These are phyloP conservation scores for Candida qinlingensis DNA, from an alignment of 805 yeast species.

Conservation along the genomic window DNA sequence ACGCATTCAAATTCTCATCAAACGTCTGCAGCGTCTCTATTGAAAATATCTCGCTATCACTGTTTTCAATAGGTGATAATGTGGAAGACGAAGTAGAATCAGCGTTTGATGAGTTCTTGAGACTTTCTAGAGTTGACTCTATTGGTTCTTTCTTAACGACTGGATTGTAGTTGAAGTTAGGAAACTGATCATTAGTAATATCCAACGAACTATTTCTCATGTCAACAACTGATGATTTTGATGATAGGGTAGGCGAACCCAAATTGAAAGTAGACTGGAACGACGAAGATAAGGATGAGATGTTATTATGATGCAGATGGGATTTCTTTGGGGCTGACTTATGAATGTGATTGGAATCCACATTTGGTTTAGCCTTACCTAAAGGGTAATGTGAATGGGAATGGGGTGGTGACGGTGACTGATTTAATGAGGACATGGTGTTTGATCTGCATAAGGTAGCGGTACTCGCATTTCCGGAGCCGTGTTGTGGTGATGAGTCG, in stretches of 20 bases:
- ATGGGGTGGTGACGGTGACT: neutral
- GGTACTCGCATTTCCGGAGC: neutral
- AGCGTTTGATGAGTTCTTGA: neutral
- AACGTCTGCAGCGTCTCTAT: conserved; percentile 6
- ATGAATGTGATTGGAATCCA: conserved; percentile 18
- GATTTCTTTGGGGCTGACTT: conserved; percentile 9
- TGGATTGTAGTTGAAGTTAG: neutral
- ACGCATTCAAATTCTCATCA: neutral
- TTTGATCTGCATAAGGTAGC: neutral
- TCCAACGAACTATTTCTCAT: conserved; percentile 6
- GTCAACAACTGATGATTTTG: conserved; percentile 2
- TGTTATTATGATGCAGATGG: neutral
- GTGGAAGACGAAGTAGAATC: conserved; percentile 1
- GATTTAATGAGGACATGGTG: neutral
- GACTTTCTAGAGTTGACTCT: neutral
- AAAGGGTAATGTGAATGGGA: conserved; percentile 8
- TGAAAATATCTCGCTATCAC: conserved; percentile 6
- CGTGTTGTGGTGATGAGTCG: neutral
- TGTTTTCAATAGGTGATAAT: conserved; percentile 5
- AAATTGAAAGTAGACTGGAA: conserved; percentile 13
- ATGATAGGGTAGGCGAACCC: conserved; percentile 5
- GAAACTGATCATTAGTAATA: conserved; percentile 4
- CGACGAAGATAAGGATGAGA: conserved; percentile 11
- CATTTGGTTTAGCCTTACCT: conserved; percentile 13
- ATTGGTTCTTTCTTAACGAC: neutral